Percentiles rank a stretch among this genome's conserved stretches.
Evolutionary conservation across 2,329 filamentous ascomycete genomes (phyloP).

Genomic region (Exophiala viscosa): DNA sequence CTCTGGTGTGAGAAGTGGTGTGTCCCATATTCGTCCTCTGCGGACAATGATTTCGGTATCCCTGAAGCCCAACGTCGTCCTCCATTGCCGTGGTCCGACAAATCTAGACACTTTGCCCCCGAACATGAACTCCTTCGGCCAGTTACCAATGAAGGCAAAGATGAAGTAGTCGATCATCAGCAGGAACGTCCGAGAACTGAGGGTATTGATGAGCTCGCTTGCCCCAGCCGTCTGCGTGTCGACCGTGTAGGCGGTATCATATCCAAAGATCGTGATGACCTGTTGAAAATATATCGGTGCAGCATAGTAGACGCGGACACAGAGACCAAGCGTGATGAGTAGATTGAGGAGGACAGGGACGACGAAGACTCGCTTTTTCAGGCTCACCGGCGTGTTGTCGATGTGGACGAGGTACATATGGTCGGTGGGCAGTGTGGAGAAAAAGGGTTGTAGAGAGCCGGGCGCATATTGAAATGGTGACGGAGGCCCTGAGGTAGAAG

Average conservation of each 20-base stretch:
- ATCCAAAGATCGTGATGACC: conserved; percentile 60
- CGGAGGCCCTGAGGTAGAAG: conserved; percentile 13
- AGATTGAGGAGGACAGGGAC: conserved; percentile 76
- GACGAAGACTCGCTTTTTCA: conserved; percentile 80
- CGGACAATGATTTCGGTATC: conserved; percentile 77
- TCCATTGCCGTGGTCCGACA: conserved; percentile 66
- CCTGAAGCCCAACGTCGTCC: conserved; percentile 67
- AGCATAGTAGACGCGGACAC: conserved; percentile 65
- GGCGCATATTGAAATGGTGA: conserved; percentile 25
- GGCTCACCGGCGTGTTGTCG: conserved; percentile 63
- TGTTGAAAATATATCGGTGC: conserved; percentile 70
- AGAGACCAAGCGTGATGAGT: conserved; percentile 60
- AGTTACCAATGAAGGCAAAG: conserved; percentile 65
- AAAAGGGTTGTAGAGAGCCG: conserved; percentile 44
- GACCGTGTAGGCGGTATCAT: conserved; percentile 64
- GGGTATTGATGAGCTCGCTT: conserved; percentile 53
- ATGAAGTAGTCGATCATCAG: conserved; percentile 73
- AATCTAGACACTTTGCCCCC: conserved; percentile 53
- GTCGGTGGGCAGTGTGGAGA: conserved; percentile 60
- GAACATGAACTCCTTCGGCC: conserved; percentile 69
- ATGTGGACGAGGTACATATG: conserved; percentile 83
- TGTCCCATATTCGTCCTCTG: conserved; percentile 70
- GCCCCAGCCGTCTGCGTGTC: conserved; percentile 56
- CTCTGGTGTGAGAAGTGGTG: conserved; percentile 44
- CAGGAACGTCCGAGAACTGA: conserved; percentile 58